Evolutionary conservation across 2,329 filamentous ascomycete species (phyloP).

Genomic region (Bipolaris sorokiniana): DNA sequence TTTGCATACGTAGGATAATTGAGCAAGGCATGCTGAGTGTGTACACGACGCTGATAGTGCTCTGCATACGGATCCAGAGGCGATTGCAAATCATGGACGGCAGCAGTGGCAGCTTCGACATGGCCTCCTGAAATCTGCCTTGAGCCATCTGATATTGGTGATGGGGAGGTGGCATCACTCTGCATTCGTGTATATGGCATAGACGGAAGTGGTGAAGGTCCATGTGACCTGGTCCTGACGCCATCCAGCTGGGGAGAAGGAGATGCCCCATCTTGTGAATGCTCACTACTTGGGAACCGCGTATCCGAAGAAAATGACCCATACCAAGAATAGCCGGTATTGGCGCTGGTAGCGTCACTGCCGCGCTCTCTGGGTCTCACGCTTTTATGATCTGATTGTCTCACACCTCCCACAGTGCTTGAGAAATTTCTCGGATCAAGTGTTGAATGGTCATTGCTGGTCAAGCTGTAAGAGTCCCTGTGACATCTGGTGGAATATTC

Average conservation of each 20-base stretch:
- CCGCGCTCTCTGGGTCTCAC: conserved; percentile 18
- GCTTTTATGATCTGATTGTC: not conserved
- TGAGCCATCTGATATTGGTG: conserved; percentile 1
- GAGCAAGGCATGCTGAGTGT: conserved; percentile 10
- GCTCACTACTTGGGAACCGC: conserved; percentile 32
- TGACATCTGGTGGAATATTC: not conserved
- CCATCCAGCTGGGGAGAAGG: conserved; percentile 4
- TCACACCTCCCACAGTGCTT: not conserved
- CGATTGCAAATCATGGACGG: conserved; percentile 28
- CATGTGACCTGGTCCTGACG: not conserved
- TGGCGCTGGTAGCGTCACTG: conserved; percentile 38
- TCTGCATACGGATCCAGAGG: conserved; percentile 35
- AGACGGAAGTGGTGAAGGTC: conserved; percentile 27
- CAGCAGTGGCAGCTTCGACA: conserved; percentile 30
- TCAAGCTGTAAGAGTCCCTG: not conserved
- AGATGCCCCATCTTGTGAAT: conserved; percentile 18
- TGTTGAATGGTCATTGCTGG: not conserved
- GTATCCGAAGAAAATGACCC: conserved; percentile 35
- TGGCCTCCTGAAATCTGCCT: conserved; percentile 1
- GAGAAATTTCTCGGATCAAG: not conserved
- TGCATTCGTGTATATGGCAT: conserved; percentile 30
- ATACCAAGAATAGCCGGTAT: conserved; percentile 42
- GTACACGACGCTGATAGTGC: conserved; percentile 15
- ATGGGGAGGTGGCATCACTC: conserved; percentile 1
- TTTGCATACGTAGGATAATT: not conserved